These are phyloP conservation scores for Pestalotiopsis sp. DNA, from an alignment of 2,329 filamentous ascomycete genomes.

Conservation along the genomic window DNA sequence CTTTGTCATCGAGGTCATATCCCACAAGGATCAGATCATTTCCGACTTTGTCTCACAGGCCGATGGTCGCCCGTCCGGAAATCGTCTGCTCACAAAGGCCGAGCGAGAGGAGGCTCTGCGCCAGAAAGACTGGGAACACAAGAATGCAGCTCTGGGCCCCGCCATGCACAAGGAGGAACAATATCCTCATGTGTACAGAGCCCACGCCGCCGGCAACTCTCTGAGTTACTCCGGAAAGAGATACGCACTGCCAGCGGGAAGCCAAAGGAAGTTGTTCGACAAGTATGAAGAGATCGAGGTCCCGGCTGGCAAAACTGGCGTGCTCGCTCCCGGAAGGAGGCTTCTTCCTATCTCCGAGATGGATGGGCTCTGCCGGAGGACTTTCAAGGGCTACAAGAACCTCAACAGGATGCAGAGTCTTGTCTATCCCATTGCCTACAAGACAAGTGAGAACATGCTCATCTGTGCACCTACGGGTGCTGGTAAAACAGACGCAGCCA, in stretches of 20 bases:
- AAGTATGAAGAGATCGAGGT: constrained; percentile 91
- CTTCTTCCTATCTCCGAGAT: constrained; percentile 80
- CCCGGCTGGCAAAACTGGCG: constrained; percentile 80
- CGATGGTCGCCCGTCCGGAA: constrained; percentile 37
- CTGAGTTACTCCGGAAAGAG: constrained; percentile 79
- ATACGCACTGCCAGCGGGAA: constrained; percentile 81
- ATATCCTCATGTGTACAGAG: constrained; percentile 93
- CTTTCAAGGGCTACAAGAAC: constrained; percentile 90
- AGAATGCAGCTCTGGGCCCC: constrained; percentile 71
- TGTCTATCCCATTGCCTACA: constrained; percentile 93
- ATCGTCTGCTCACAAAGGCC: constrained; percentile 69
- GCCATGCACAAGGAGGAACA: constrained; percentile 73
- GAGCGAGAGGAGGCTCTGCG: constrained; percentile 81
- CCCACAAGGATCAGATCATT: constrained; percentile 72
- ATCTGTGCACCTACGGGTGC: constrained; percentile 97
- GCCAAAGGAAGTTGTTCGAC: constrained; percentile 67
- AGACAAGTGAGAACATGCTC: constrained; percentile 96
- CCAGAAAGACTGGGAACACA: constrained; percentile 80
- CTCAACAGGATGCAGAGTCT: constrained; percentile 98
- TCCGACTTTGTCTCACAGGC: constrained; percentile 41
- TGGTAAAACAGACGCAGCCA: constrained; percentile 97
- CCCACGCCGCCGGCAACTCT: constrained; percentile 82
- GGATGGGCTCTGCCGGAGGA: constrained; percentile 87
- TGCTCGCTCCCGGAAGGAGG: constrained; percentile 71
- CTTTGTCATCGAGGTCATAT: constrained; percentile 87